Evolutionary conservation across 1,284 basidiomycete species (phyloP), one percentile per base, ranked within the genome.

Genomic region (Rhodotorula sp.): DNA sequence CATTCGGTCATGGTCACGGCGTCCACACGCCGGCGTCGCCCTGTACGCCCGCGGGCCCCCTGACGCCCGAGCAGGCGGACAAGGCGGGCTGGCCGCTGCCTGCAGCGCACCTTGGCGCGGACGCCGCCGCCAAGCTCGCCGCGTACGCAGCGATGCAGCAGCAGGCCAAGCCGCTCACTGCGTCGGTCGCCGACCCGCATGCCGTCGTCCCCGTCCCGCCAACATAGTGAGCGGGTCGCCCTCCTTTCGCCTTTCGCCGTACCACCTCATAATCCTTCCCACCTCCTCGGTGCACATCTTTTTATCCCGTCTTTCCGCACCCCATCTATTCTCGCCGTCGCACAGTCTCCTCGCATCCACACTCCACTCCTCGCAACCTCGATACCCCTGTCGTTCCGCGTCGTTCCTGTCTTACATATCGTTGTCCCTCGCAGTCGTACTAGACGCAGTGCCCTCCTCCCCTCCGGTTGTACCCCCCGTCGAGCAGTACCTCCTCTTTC

Each of bases 11-110:
- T 39, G 66, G 63, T 15, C 34, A 67, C 41, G 66, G 70, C 34
- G 57, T 72, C 44, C 48, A 69, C 56, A 72, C 74, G 13, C 74
- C 74, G 3, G 37, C 41, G 10, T 72, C 74, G 10, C 71, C 74
- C 1, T 66, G 66, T 12, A 75, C 73, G 2, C 73, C 73, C 1
- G 73, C 73, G 21, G 73, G 73, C 3, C 73, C 73, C 1, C 37
- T 72, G 13, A 75, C 73, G 37, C 73, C 73, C 34, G 73, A 74
- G 29, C 15, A 61, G 41, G 64, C 66, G 48, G 41, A 56, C 46
- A 62, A 71, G 55, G 34, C 64, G 54, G 32, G 27, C 17, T 71
- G 67, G 70, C 70, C 67, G n/a, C 27, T 54, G 22, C 34, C 34
- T 21, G 32, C 27, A n/a, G 7, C 34, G 19, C 51, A 48, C 17